Evolutionary conservation across 2,329 filamentous ascomycete genomes (phyloP).

Genomic region (Ascochyta fabae): DNA sequence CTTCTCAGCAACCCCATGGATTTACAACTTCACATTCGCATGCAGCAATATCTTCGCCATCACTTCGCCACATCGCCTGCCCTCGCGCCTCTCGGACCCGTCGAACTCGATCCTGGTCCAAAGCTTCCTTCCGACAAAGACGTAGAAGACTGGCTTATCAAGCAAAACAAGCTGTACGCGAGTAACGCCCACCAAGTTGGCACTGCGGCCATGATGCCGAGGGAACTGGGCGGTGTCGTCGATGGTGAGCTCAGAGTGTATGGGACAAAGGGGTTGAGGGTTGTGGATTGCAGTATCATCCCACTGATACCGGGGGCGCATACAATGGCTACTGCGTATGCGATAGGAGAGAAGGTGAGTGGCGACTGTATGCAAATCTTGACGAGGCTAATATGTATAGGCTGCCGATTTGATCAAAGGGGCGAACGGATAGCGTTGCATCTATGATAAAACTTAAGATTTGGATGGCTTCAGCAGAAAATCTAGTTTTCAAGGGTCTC

Average conservation of each 20-base stretch:
- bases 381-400: not conserved
- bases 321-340: slow-evolving; percentile 34
- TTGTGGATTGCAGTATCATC: slow-evolving; percentile 36
- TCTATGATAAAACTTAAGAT: not conserved
- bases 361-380: not conserved
- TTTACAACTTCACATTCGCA: slow-evolving; percentile 27
- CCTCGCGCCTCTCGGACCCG: slow-evolving; percentile 23
- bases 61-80: slow-evolving; percentile 12
- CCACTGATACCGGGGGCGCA: slow-evolving; percentile 28
- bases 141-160: slow-evolving; percentile 13
- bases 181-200: slow-evolving; percentile 25
- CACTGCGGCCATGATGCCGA: slow-evolving; percentile 28
- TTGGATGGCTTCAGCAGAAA: too few species aligned
- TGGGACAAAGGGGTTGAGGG: slow-evolving; percentile 25
- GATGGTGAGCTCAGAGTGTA: slow-evolving; percentile 25
- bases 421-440: not conserved
- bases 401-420: slow-evolving; percentile 32
- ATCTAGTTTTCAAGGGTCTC: too few species aligned
- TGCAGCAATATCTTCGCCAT: slow-evolving; percentile 16
- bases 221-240: slow-evolving; percentile 27
- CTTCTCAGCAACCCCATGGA: slow-evolving; percentile 39
- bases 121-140: slow-evolving; percentile 24
- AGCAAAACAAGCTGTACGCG: slow-evolving; percentile 15
- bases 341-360: slow-evolving; percentile 28
- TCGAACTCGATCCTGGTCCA: slow-evolving; percentile 37